Evolutionary conservation across 441 rosid genomes (phyloP).

Genomic region (Populus trichocarpa): DNA sequence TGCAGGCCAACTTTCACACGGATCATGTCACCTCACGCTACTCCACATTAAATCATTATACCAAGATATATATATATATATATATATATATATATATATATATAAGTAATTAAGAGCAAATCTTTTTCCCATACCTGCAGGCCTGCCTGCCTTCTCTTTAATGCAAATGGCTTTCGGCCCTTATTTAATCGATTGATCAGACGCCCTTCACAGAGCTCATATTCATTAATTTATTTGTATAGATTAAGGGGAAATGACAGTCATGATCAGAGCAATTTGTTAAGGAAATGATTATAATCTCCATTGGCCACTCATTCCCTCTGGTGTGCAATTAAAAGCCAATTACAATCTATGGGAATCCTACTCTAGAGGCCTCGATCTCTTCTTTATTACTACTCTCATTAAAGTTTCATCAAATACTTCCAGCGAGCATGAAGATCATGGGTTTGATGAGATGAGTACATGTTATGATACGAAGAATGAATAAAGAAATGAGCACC

Average conservation of each 20-base stretch:
- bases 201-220: background rate
- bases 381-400: background rate
- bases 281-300: constrained; percentile 19
- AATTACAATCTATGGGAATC: background rate
- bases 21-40: background rate
- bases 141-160: background rate
- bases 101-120: background rate
- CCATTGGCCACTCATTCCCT: constrained; percentile 17
- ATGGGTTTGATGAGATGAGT: background rate
- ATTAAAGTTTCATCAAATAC: constrained; percentile 1
- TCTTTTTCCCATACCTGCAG: background rate
- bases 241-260: constrained; percentile 21
- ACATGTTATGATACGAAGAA: background rate
- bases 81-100: too few relatives aligned
- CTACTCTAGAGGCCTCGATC: background rate
- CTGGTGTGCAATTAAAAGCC: constrained; percentile 4
- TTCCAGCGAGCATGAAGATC: background rate
- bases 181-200: background rate
- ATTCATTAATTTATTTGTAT: background rate
- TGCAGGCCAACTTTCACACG: background rate
- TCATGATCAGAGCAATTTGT: background rate
- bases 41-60: background rate
- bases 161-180: background rate
- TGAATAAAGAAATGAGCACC: background rate
- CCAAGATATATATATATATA: too few relatives aligned